Evolutionary conservation across 139 green algal genomes (phyloP).

Genomic region (Chlamydomonas incerta): DNA sequence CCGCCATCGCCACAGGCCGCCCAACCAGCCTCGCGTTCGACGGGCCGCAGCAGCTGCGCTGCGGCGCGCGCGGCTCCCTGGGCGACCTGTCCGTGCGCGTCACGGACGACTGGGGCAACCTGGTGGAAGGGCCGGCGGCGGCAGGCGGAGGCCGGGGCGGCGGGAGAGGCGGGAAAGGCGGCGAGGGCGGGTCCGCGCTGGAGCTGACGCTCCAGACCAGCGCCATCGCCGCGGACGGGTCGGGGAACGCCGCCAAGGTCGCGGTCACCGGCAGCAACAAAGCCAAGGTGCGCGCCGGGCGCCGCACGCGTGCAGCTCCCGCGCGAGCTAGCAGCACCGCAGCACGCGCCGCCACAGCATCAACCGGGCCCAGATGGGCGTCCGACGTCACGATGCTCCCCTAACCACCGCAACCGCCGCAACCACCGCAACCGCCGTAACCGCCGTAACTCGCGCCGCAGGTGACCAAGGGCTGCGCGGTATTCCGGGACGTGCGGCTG

Average conservation of each 20-base stretch:
- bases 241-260: conserved; percentile 59
- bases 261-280: conserved; percentile 68
- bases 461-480: conserved; percentile 53
- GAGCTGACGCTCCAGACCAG: conserved; percentile 52
- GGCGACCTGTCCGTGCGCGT: conserved; percentile 53
- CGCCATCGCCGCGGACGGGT: conserved; percentile 62
- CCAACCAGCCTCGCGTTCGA: conserved; percentile 64
- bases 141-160: background rate
- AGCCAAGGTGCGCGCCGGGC: conserved; percentile 40
- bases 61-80: conserved; percentile 54
- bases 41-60: conserved; percentile 47
- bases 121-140: background rate
- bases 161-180: background rate
- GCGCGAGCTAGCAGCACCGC: too few species aligned
- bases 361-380: too few species aligned
- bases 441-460: too few species aligned
- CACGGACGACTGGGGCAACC: conserved; percentile 68
- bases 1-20: conserved; percentile 37
- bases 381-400: too few species aligned
- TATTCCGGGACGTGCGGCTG: conserved; percentile 65
- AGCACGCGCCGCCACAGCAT: too few species aligned
- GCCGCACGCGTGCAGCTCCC: background rate
- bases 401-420: too few species aligned
- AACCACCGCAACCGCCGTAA: too few species aligned
- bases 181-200: conserved; percentile 36